Evolutionary conservation across 306 rosid species (phyloP).

Genomic region (Cucurbita pepo): DNA sequence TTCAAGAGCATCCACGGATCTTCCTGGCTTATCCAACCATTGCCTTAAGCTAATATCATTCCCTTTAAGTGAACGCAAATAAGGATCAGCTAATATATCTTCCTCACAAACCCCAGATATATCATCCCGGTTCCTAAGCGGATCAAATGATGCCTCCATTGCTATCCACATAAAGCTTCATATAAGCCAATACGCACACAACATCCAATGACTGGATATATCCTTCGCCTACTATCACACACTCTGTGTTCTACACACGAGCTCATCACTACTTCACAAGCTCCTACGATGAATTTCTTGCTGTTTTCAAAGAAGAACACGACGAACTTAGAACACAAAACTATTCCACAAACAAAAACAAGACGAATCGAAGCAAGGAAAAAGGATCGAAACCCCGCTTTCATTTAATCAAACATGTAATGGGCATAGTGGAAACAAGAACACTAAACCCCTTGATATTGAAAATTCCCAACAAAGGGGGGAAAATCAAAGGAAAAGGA

Average conservation of each 20-base stretch:
- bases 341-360: not conserved
- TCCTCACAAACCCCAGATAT: constrained; percentile 52
- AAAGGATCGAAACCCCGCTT: constrained; percentile 2
- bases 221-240: constrained; percentile 21
- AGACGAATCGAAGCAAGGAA: not conserved
- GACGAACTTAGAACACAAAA: not conserved
- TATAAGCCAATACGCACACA: constrained; percentile 22
- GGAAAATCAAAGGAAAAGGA: constrained; percentile 1
- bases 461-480: constrained; percentile 4
- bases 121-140: constrained; percentile 27
- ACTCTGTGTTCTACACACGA: constrained; percentile 17
- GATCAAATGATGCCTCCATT: constrained; percentile 75
- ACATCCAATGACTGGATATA: constrained; percentile 26
- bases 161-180: constrained; percentile 44
- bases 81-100: constrained; percentile 37
- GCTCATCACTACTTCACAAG: not conserved
- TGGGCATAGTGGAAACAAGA: constrained; percentile 3
- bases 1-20: constrained; percentile 53
- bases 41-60: constrained; percentile 88
- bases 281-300: constrained; percentile 16
- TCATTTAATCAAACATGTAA: not conserved
- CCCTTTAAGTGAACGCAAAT: constrained; percentile 37
- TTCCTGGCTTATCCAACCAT: constrained; percentile 76
- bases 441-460: not conserved
- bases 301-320: constrained; percentile 18